A percentile compares a stretch with the other conserved stretches of the same genome.
phyloP scores from a whole-genome alignment of 306 rosid genomes.

The Ormosia emarginata region DNA sequence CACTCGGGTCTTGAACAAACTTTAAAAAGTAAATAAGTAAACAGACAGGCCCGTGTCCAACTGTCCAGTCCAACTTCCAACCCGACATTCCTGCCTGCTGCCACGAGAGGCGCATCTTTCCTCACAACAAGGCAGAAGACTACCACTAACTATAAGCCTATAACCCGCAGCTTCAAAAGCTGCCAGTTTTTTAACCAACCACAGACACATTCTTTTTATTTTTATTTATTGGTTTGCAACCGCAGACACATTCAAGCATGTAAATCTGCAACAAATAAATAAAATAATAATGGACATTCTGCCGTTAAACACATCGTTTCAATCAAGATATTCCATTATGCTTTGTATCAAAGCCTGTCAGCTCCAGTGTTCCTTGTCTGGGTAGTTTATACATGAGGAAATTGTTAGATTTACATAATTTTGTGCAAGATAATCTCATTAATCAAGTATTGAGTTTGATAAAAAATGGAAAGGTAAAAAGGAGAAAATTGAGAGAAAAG shows the following conservation, averaged over 20 bases:
- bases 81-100: neutral
- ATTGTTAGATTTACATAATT: too few species aligned
- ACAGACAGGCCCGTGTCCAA: neutral
- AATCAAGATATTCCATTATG: neutral
- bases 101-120: constrained; percentile 25
- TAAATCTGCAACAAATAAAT: neutral
- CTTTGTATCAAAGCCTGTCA: neutral
- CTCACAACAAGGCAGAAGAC: constrained; percentile 32
- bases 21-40: too few species aligned
- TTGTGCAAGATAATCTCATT: too few species aligned
- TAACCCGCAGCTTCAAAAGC: neutral
- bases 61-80: neutral
- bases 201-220: neutral
- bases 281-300: neutral
- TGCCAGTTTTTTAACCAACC: neutral
- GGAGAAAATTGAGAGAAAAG: too few species aligned
- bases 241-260: neutral
- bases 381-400: neutral
- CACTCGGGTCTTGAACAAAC: neutral
- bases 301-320: neutral
- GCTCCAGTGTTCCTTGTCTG: neutral
- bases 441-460: too few species aligned
- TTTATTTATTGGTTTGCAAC: too few species aligned
- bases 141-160: constrained; percentile 10
- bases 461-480: too few species aligned